Conservation (phyloP, 1,284 basidiomycete genomes). For the Acaromyces ingoldii region DNA sequence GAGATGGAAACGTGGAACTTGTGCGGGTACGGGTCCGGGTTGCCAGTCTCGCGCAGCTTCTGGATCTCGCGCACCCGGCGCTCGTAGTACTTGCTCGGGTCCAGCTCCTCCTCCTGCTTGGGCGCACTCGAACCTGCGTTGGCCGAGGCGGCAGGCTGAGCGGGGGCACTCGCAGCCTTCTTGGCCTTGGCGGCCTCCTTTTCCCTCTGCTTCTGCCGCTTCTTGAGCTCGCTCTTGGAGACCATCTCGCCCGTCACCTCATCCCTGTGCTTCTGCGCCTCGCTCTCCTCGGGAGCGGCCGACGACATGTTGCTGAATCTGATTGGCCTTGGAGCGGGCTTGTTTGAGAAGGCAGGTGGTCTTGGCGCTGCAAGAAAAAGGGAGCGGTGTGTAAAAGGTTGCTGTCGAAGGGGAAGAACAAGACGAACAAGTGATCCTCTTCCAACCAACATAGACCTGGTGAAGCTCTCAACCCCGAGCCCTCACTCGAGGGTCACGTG, state of each 20-base stretch:
- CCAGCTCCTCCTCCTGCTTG: constrained; percentile 34
- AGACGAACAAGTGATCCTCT: too few relatives aligned
- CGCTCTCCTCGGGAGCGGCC: not conserved
- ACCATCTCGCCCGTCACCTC: constrained; percentile 50
- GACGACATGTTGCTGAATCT: too few relatives aligned
- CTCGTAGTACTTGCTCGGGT: constrained; percentile 82
- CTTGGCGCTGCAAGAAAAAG: too few relatives aligned
- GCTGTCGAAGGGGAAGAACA: too few relatives aligned
- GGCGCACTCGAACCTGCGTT: constrained; percentile 9
- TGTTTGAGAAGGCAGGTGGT: too few relatives aligned
- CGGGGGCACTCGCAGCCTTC: constrained; percentile 55
- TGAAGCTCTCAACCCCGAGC: too few relatives aligned
- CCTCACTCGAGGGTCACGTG: too few relatives aligned
- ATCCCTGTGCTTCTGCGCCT: constrained; percentile 14
- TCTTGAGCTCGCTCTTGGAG: constrained; percentile 48
- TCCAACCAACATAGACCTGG: too few relatives aligned
- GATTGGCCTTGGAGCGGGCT: too few relatives aligned
- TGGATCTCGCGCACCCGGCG: constrained; percentile 81
- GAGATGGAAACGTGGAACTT: constrained; percentile 88
- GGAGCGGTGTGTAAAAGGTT: too few relatives aligned
- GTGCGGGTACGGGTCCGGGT: constrained; percentile 90
- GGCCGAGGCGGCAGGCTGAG: constrained; percentile 7
- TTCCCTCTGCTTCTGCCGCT: constrained; percentile 60
- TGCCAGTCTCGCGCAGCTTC: constrained; percentile 74
- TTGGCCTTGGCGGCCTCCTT: constrained; percentile 79